Evolutionary conservation across 148 eudicot genomes (phyloP), one percentile per base, ranked within the genome.

Genomic region (Beta vulgaris): DNA sequence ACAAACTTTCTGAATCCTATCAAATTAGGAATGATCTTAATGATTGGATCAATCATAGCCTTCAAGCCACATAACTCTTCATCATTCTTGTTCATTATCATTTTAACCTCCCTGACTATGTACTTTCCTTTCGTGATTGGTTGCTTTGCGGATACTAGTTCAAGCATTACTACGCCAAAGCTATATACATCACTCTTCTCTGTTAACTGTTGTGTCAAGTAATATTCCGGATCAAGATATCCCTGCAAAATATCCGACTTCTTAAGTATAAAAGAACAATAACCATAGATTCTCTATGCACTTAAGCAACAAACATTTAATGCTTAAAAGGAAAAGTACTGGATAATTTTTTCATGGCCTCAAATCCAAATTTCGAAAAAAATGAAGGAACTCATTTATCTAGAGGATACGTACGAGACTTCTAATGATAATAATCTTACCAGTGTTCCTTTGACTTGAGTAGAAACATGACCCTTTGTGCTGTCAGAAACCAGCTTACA

Each of bases 401-500:
- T n/a, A n/a, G n/a, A n/a, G n/a, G n/a, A n/a, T n/a, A n/a, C n/a
- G n/a, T n/a, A n/a, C n/a, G n/a, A n/a, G n/a, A n/a, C n/a, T 44
- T 31, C 10, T 25, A 46, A 57, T 42, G 46, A 6, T 2, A 8
- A n/a, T 31, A 43, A 69, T 40, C 87, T 76, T 73, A 91, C 98
- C 89, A 95, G 63, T 13, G 98, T 95, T 77, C 98, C 98, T 81
- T 95, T 95, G 42, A 95, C 96, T 82, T 92, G 97, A 78, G 98
- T 95, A n/a, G 98, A 92, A 43, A 95, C 88, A 69, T 95, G 96
- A 54, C 86, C 92, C 68, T 86, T 93, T 13, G 73, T 69, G 32
- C 75, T 70, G 69, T 95, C 98, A 7, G 92, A 84, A 25, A 92
- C 90, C 71, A 89, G 81, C 87, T 95, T 95, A 58, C 93, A 95